Evolutionary conservation across 441 rosid genomes (phyloP).

Genomic region (Francoa sonchifolia): DNA sequence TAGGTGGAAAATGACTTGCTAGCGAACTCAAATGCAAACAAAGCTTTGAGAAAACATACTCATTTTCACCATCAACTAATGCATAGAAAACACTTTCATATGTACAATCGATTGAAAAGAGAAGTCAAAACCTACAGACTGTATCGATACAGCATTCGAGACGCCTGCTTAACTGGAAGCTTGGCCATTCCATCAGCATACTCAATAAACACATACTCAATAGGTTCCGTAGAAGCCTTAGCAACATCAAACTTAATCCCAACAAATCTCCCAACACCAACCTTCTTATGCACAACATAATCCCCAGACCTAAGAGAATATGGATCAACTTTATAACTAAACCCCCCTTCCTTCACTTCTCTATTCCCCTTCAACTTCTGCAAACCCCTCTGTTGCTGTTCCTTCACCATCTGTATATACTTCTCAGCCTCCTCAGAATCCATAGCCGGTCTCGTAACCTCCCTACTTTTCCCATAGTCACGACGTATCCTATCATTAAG

Average conservation of each 20-base stretch:
- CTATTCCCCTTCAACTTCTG: constrained; percentile 74
- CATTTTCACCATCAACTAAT: too few species aligned
- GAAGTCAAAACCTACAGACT: constrained; percentile 45
- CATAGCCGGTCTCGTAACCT: constrained; percentile 41
- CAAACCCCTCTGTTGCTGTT: constrained; percentile 84
- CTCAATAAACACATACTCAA: constrained; percentile 79
- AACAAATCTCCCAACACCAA: constrained; percentile 82
- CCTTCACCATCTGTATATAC: constrained; percentile 68
- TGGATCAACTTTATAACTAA: constrained; percentile 85
- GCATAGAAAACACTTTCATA: too few species aligned
- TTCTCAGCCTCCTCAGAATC: constrained; percentile 75
- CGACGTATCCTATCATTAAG: constrained; percentile 76
- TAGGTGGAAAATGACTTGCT: too few species aligned
- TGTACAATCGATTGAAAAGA: not conserved
- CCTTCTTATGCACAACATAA: constrained; percentile 94
- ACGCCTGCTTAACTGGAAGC: constrained; percentile 91
- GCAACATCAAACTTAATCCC: constrained; percentile 67
- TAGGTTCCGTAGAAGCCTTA: constrained; percentile 45
- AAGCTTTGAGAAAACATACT: too few species aligned
- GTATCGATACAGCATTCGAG: constrained; percentile 82
- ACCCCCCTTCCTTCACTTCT: constrained; percentile 21
- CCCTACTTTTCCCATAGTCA: constrained; percentile 50
- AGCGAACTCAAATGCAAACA: too few species aligned
- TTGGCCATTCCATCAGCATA: constrained; percentile 97
- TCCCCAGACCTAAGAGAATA: constrained; percentile 61